Base-by-base conservation (phyloP, 1,284 basidiomycete genomes). In the Singerocomus rubriflavus region DNA sequence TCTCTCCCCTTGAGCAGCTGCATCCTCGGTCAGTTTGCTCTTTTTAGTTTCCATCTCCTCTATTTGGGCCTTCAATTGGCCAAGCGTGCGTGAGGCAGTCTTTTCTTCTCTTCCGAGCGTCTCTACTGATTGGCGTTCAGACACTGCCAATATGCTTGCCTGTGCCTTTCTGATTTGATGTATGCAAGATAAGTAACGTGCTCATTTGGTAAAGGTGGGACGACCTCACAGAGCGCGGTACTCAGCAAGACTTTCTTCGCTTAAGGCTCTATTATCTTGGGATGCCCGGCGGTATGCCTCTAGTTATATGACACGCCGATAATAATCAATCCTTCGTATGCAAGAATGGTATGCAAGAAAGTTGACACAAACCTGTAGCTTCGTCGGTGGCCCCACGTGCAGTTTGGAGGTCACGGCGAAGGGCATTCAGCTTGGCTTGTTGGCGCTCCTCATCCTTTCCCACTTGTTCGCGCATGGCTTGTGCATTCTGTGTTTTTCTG, bases 101-200 rank as follows among this genome's bases (percentile, higher is more conserved):
- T 94, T 93, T 60, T 89, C 85, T 50, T 98, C 91, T 52, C 93
- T 84, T n/a, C 77, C 77, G 2, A 95, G 76, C 0, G 81, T 80
- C 57, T 95, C 92, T 5, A 97, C 78, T 21, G 85, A 77, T 65
- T 97, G 93, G 1, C 97, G 88, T 67, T 98, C 94, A 32, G 86
- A 80, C 1, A 94, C 84, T 0, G 91, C 93, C 37, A 88, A 79
- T 2, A 87, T 72, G 54, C 85, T 90, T 6, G 93, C 88, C 25
- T 78, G 73, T 0, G 85, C 84, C 74, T 93, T 93, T 37, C 91
- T 93, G 55, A 40, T 32, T 40, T 10, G 17, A 41, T 17, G 27
- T n/a, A 43, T 35, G 39, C 10, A 36, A 37, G 7, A 27, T 65
- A 29, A 63, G 46, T 26, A 37, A 35, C 2, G 14, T 6, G 12